These are phyloP conservation scores for Phanerodontia chrysosporium DNA, from an alignment of 768 basidiomycete species.

Conservation along the genomic window DNA sequence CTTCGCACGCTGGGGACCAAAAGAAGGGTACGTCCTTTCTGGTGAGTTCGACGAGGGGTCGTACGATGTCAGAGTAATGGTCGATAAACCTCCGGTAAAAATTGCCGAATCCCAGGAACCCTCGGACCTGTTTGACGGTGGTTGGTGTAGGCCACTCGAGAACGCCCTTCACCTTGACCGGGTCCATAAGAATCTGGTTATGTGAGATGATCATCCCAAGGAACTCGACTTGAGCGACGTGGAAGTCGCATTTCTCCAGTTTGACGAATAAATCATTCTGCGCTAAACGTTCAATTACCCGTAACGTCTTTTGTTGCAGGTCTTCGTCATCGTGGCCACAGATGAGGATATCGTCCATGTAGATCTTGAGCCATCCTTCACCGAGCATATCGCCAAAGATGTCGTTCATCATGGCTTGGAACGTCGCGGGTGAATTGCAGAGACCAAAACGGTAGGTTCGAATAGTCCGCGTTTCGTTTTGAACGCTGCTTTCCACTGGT, in stretches of 20 bases:
- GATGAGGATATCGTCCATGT: slow-evolving; percentile 36
- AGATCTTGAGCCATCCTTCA: slow-evolving; percentile 32
- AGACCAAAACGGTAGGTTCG: slow-evolving; percentile 35
- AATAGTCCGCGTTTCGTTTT: slow-evolving; percentile 31
- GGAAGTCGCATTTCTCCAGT: slow-evolving; percentile 34
- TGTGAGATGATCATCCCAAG: slow-evolving; percentile 26
- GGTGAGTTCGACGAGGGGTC: slow-evolving; percentile 16
- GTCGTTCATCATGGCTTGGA: slow-evolving; percentile 29
- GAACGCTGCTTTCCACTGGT: slow-evolving; percentile 40
- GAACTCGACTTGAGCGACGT: slow-evolving; percentile 23
- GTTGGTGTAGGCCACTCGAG: slow-evolving; percentile 26
- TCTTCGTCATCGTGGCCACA: slow-evolving; percentile 22
- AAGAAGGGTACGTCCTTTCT: slow-evolving; percentile 8
- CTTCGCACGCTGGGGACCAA: slow-evolving; percentile 13
- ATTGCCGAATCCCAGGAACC: slow-evolving; percentile 27
- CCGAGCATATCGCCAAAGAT: slow-evolving; percentile 27
- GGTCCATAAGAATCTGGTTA: slow-evolving; percentile 26
- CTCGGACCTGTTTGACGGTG: slow-evolving; percentile 17
- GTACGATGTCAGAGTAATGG: slow-evolving; percentile 19
- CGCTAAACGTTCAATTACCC: slow-evolving; percentile 21
- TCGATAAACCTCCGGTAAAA: slow-evolving; percentile 28
- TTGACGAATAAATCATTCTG: slow-evolving; percentile 29
- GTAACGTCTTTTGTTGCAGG: slow-evolving; percentile 15
- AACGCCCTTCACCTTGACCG: slow-evolving; percentile 26
- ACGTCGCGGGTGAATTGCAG: slow-evolving; percentile 34